A percentile compares a stretch with the other conserved stretches of the same genome.
Evolutionary conservation across 2,329 filamentous ascomycete genomes (phyloP).

Genomic region (Chrysosporium keratinophilum): DNA sequence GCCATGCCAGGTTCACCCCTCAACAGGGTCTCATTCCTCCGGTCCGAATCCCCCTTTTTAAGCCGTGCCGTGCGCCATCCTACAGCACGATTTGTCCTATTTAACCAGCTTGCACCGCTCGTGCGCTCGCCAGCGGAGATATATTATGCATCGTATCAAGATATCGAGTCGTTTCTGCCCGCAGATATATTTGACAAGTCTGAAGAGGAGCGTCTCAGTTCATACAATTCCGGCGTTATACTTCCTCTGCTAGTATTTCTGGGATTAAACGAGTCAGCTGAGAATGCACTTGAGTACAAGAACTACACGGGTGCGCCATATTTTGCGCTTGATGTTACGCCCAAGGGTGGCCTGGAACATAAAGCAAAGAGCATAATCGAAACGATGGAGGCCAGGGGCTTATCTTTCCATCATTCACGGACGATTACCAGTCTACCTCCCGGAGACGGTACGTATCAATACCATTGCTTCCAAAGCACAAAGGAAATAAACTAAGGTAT

Average conservation of each 20-base stretch:
- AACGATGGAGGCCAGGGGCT: slow-evolving; percentile 49
- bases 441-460: slow-evolving; percentile 45
- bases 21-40: slow-evolving; percentile 42
- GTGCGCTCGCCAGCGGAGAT: slow-evolving; percentile 51
- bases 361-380: slow-evolving; percentile 51
- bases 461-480: background rate
- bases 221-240: slow-evolving; percentile 61
- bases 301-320: slow-evolving; percentile 68
- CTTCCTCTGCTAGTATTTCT: slow-evolving; percentile 70
- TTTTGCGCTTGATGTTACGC: slow-evolving; percentile 84
- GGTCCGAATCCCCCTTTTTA: slow-evolving; percentile 39
- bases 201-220: slow-evolving; percentile 62
- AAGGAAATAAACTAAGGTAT: background rate
- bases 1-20: slow-evolving; percentile 36
- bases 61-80: slow-evolving; percentile 40
- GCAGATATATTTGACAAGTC: slow-evolving; percentile 57
- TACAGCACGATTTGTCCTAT: slow-evolving; percentile 56
- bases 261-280: slow-evolving; percentile 60
- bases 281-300: slow-evolving; percentile 37
- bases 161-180: slow-evolving; percentile 62
- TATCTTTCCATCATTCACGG: slow-evolving; percentile 57
- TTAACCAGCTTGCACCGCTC: slow-evolving; percentile 69
- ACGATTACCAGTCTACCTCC: slow-evolving; percentile 52
- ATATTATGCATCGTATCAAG: slow-evolving; percentile 56
- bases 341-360: slow-evolving; percentile 52